These are phyloP conservation scores for Breynia disticha DNA, from an alignment of 441 rosid genomes.

Conservation along the genomic window DNA sequence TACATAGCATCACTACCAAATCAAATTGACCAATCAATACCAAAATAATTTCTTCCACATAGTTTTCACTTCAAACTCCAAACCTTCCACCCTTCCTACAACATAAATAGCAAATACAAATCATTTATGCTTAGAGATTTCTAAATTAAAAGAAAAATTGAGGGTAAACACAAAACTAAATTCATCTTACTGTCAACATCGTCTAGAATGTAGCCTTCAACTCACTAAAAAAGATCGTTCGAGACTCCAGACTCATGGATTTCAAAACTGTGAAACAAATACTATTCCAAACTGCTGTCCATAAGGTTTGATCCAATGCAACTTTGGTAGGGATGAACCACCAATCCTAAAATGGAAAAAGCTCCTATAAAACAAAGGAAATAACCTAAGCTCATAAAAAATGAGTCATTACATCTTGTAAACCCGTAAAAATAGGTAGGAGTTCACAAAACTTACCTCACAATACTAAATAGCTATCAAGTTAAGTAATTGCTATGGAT, in stretches of 20 bases:
- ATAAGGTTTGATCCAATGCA: constrained; percentile 72
- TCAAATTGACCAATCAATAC: too few species aligned
- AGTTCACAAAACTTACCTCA: constrained; percentile 38
- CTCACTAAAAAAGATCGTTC: constrained; percentile 45
- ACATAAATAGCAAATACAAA: too few species aligned
- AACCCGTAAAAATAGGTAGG: not conserved
- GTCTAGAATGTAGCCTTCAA: constrained; percentile 69
- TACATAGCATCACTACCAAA: too few species aligned
- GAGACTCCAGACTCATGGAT: constrained; percentile 69
- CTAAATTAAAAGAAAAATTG: not conserved
- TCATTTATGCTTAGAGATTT: too few species aligned
- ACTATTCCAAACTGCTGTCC: constrained; percentile 93
- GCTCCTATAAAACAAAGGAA: constrained; percentile 31
- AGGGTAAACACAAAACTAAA: not conserved
- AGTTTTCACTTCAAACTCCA: too few species aligned
- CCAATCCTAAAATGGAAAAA: constrained; percentile 80
- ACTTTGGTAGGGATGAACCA: constrained; percentile 94
- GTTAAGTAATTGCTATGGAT: too few species aligned
- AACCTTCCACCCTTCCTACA: too few species aligned
- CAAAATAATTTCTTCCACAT: too few species aligned
- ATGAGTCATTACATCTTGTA: not conserved
- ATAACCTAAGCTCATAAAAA: not conserved
- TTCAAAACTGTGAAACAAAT: constrained; percentile 63
- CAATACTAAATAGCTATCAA: too few species aligned
- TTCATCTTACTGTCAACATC: constrained; percentile 65